Base-by-base conservation (phyloP, 1,284 basidiomycete genomes). In the Malassezia slooffiae region DNA sequence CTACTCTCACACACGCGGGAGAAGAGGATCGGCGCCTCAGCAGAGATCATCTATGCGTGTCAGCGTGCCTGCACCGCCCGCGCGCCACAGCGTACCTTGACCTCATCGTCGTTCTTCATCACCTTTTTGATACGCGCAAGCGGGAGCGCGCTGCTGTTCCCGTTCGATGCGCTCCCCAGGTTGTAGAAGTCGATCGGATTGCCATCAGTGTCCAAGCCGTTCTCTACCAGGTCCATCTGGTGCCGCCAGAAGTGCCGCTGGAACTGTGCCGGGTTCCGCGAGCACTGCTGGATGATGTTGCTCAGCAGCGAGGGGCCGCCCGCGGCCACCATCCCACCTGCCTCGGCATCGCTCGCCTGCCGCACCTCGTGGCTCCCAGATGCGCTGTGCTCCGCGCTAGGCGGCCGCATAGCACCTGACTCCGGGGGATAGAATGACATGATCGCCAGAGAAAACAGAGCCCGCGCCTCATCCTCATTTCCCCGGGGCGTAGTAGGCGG, bases 81-180 rank as follows among this genome's bases (percentile, higher is more conserved):
- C 3, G 15, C 4, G 1, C 4, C 10, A 13, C 19, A 9, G 22
- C 29, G 21, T 38, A 57, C 54, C 41, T 65, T 66, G 43, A 69
- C 62, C 33, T 66, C 58, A 27, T 64, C 62, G 42, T 69, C 62
- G 17, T 56, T 57, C 50, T 69, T 69, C 65, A 69, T 67, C 32
- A 67, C 66, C 37, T 67, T 67, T 33, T 69, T 69, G 45, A 69
- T 67, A 10, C 66, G 51, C 2, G 66, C 66, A n/a, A 69, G 47
- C 0, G 66, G 66, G 2, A 69, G 47, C 15, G 64, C 62, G n/a
- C 62, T 61, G 10, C 58, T 55, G 27, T 54, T 43, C 3, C 56
- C 58, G 9, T 47, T 57, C 2, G 47, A 38, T 7, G 40, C 24
- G 6, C 37, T 35, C n/a, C 41, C 41, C 13, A 45, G 32, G 27